Evolutionary conservation across 2,329 filamentous ascomycete genomes (phyloP), one percentile per base, ranked within the genome.

Genomic region (Nothomitra cinnamomea): DNA sequence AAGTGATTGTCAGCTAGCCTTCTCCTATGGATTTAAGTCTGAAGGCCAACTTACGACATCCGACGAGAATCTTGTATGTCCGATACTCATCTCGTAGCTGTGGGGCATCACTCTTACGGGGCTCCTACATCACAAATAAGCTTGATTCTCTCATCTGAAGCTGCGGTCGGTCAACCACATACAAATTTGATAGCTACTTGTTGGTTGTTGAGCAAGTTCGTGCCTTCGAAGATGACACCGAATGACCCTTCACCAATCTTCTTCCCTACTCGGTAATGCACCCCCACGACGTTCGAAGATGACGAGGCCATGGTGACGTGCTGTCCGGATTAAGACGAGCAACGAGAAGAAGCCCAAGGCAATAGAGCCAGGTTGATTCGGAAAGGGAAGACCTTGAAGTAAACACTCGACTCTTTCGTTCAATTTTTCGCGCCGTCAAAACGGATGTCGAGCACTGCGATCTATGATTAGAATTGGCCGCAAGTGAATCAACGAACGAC

Each of bases 161-260:
- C n/a, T 43, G 47, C 28, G 35, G 43, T 53, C 36, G 48, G 42
- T 40, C 42, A 52, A 82, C n/a, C n/a, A n/a, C 86, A 65, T 73
- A 94, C 87, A 72, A 98, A 98, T 76, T 98, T 98, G 76, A 98
- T 98, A 65, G 92, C 92, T 58, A 98, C 90, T 72, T 95, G 89
- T 70, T 96, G 92, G 71, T 94, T 95, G 76, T 98, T 98, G 69
- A 98, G 77, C 62, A 98, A 78, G 69, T 98, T 98, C 65, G 89
- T 96, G 61, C 92, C 92, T 71, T 96, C 92, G 65, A 96, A 96
- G 66, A 96, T 95, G 62, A 96, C 92, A 75, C 90, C 90, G 65
- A 96, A 96, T 40, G 88, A 95, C 60, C 90, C 90, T 79, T 96
- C 92, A 68, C 92, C 92, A 62, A 98, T 96, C 76, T 98, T 98